Evolutionary conservation across 2,329 filamentous ascomycete species (phyloP), one percentile per base, ranked within the genome.

Genomic region (Ophiostoma sp.): DNA sequence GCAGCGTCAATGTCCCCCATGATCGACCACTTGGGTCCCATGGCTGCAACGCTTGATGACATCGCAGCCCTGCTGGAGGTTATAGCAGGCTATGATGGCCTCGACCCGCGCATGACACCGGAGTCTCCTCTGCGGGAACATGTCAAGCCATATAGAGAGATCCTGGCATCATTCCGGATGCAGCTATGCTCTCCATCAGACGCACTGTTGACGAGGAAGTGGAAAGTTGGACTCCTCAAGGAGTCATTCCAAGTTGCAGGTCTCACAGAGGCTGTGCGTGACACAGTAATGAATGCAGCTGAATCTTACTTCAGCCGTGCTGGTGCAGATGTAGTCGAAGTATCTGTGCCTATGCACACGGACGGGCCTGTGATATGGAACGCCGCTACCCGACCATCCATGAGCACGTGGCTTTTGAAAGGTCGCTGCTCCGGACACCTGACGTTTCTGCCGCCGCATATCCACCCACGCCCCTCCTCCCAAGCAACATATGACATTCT

Each of bases 341-440:
- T 60, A 27, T 60, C 55, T 38, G 55, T 60, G 5, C 55, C 55
- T 4, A 75, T 82, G 73, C 83, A 85, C 72, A 71, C 75, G 7
- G 73, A 79, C 14, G 82, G 79, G 0, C 77, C 81, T 0, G 75
- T 79, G 0, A 80, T 85, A 69, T 85, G 83, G 81, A 83, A 82
- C 2, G 78, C 78, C 0, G 74, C 76, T 2, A 78, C 76, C 1
- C 73, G 70, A 2, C 69, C 76, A 2, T 74, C 75, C 16, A 77
- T 79, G 72, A 73, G 74, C 1, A 72, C 74, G 7, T 74, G 72
- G 45, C 73, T 75, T 5, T 70, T 77, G 4, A 71, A 74, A 40
- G 74, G 74, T 12, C 75, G 74, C 12, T 70, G 75, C 1, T 73
- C 76, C 0, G 76, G 75, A 1, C 70, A 75, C 4, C 75, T 79